These are phyloP conservation scores for Saccharomyces pastorianus DNA, from an alignment of 1,139 yeast species.

Conservation along the genomic window DNA sequence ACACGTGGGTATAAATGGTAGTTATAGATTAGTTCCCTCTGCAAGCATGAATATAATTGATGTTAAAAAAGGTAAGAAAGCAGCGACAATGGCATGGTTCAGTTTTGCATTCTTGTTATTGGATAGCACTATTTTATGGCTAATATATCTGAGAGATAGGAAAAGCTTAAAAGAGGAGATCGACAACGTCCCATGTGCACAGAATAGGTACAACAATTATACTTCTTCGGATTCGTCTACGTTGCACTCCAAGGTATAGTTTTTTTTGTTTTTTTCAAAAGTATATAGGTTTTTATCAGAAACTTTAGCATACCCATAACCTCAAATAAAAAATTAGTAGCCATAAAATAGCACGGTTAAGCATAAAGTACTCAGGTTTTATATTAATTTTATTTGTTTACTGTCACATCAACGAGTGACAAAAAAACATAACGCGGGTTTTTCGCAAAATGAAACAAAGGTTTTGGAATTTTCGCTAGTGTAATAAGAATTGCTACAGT, in stretches of 20 bases:
- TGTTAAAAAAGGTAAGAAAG: conserved; percentile 45
- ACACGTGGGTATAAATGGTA: conserved; percentile 50
- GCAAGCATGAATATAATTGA: conserved; percentile 47
- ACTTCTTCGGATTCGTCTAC: conserved; percentile 15
- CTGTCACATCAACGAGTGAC: neutral
- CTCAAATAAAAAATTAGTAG: neutral
- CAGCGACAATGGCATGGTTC: conserved; percentile 56
- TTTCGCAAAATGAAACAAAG: neutral
- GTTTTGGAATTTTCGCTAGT: neutral
- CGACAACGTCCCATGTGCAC: conserved; percentile 14
- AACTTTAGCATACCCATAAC: neutral
- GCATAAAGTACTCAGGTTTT: too few relatives aligned
- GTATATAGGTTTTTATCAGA: neutral
- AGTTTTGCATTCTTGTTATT: conserved; percentile 43
- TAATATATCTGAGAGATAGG: conserved; percentile 28
- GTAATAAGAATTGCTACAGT: neutral
- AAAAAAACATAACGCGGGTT: neutral
- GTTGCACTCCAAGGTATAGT: conserved; percentile 9
- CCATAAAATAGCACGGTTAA: too few relatives aligned
- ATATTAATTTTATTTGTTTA: neutral
- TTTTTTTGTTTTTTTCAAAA: neutral
- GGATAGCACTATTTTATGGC: conserved; percentile 30
- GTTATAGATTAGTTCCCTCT: conserved; percentile 37
- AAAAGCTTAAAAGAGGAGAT: conserved; percentile 24
- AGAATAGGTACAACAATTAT: conserved; percentile 7